A percentile compares a stretch with the other conserved stretches of the same genome.
These are phyloP conservation scores for Dactylonectria macrodidyma DNA, from an alignment of 2,329 filamentous ascomycete species.

Conservation along the genomic window DNA sequence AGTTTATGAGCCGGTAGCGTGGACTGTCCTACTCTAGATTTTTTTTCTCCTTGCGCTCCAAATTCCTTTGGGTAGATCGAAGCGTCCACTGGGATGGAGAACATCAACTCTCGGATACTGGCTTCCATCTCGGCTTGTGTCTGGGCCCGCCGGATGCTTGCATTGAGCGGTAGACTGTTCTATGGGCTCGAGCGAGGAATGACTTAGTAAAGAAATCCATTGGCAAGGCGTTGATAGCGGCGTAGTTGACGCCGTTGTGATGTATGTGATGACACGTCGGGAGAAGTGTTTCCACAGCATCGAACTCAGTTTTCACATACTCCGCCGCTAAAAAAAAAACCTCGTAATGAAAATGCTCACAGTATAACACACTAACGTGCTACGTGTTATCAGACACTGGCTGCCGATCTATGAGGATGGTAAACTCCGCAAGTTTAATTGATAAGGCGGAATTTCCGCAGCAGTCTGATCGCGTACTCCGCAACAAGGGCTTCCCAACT, in stretches of 20 bases:
- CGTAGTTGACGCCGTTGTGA: neutral
- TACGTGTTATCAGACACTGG: neutral
- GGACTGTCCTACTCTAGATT: neutral
- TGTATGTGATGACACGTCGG: neutral
- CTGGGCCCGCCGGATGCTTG: neutral
- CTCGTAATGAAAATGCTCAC: neutral
- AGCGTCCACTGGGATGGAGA: neutral
- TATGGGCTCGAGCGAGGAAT: neutral
- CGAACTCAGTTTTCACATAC: neutral
- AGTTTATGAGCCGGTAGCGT: too few species aligned
- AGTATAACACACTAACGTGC: neutral
- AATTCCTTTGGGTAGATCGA: neutral
- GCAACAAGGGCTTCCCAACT: constrained; percentile 1
- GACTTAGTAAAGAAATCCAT: neutral
- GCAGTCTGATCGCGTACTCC: neutral
- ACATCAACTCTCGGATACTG: neutral
- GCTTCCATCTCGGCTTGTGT: constrained; percentile 1
- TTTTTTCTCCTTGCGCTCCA: neutral
- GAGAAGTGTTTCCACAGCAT: neutral
- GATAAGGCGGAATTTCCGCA: neutral
- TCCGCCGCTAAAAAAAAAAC: neutral
- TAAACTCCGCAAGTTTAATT: neutral
- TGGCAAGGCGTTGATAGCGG: neutral
- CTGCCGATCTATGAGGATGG: neutral
- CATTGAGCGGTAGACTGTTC: neutral